Evolutionary conservation across 2,329 filamentous ascomycete species (phyloP), one percentile per base, ranked within the genome.

Genomic region (Aspergillus vadensis): DNA sequence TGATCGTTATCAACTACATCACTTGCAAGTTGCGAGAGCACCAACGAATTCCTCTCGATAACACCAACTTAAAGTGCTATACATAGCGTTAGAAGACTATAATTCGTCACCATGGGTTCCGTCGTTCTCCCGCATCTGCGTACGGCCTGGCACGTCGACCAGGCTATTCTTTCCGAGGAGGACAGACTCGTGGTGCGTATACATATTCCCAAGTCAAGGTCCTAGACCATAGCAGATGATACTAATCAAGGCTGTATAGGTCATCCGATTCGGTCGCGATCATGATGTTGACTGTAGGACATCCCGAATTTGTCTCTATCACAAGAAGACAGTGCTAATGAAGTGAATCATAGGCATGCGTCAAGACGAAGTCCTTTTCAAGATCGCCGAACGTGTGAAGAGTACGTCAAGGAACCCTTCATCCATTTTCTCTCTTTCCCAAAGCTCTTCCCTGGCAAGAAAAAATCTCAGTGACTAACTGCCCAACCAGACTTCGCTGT

Each of bases 61-160:
- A 23, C 17, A 49, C 23, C 38, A 30, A 17, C n/a, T 15, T 9
- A 8, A 25, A 55, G 30, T 12, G 27, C 25, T 10, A 17, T 38
- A 19, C 32, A 32, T 15, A 36, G 32, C 32, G 10, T 14, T 14
- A 14, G 15, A 14, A 12, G 32, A 1, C 32, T 5, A 36, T 3
- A 47, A 27, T 36, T 23, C 30, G 3, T 44, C 62, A 75, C 51
- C 63, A 88, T 88, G 86, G 92, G 92, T 70, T 97, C 92, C 71
- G 91, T 97, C 64, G 91, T 96, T 53, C 87, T 99, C 56, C 94
- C 94, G 49, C 94, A 98, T 78, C 85, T 99, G 50, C 86, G 86
- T 69, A 93, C 91, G 44, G 95, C 91, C 77, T 99, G 94, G 95
- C 95, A 99, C 78, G 95, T 99, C 73, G 95, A 98, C 82, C 93